Percentiles rank a stretch among this genome's conserved stretches.
These are phyloP conservation scores for Sporobolomyces roseus DNA, from an alignment of 768 basidiomycete species.

Conservation along the genomic window DNA sequence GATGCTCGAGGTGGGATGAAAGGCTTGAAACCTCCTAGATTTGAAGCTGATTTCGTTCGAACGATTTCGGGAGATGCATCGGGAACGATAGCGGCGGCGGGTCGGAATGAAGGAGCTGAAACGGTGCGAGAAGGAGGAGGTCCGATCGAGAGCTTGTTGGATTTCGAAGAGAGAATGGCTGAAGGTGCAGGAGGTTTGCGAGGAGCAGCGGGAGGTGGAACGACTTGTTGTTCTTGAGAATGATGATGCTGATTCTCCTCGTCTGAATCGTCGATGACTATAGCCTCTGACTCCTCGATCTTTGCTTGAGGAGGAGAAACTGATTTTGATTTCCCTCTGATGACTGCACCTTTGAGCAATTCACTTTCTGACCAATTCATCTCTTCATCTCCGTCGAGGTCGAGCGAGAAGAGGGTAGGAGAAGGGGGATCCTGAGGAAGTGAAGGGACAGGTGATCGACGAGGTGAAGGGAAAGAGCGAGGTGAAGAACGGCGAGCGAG, in stretches of 20 bases:
- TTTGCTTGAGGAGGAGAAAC: background rate
- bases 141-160: background rate
- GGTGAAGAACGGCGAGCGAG: background rate
- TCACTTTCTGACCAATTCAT: constrained; percentile 31
- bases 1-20: constrained; percentile 28
- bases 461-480: too few relatives aligned
- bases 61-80: background rate
- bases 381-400: constrained; percentile 12
- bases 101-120: constrained; percentile 9
- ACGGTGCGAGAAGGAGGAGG: background rate
- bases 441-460: too few relatives aligned
- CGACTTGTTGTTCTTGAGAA: background rate
- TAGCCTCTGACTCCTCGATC: background rate
- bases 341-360: constrained; percentile 19
- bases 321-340: constrained; percentile 1
- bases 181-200: background rate
- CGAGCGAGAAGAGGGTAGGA: constrained; percentile 2
- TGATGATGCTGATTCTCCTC: background rate
- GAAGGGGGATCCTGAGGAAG: constrained; percentile 1
- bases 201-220: background rate
- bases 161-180: background rate
- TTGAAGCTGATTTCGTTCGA: constrained; percentile 1
- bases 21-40: constrained; percentile 13
- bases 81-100: background rate
- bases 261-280: constrained; percentile 31